A percentile compares a stretch with the other conserved stretches of the same genome.
phyloP scores from a whole-genome alignment of 1,284 basidiomycete species.

The Ganoderma multipileum region DNA sequence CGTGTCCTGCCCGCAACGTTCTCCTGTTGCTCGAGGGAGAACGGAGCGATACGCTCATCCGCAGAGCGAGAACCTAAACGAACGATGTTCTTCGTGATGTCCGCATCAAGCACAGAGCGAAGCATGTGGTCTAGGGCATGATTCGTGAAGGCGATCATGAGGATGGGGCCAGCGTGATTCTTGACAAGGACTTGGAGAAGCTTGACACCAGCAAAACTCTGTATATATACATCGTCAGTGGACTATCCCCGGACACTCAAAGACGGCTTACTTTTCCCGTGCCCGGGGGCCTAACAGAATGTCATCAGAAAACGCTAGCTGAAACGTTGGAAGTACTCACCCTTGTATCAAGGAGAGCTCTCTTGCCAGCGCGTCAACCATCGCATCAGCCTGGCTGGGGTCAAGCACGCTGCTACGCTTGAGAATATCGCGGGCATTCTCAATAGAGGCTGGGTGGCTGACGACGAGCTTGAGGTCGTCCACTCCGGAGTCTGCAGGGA shows the following conservation, averaged over 20 bases:
- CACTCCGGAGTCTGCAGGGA: slow-evolving; percentile 39
- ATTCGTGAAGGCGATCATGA: slow-evolving; percentile 79
- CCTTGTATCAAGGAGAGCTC: slow-evolving; percentile 76
- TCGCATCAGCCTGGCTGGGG: slow-evolving; percentile 69
- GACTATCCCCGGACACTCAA: too few relatives aligned
- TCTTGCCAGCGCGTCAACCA: slow-evolving; percentile 63
- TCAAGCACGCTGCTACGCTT: slow-evolving; percentile 59
- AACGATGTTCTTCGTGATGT: slow-evolving; percentile 66
- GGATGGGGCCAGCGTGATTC: slow-evolving; percentile 58
- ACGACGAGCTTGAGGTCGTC: slow-evolving; percentile 32
- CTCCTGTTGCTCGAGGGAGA: slow-evolving; percentile 64
- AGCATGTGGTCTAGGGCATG: slow-evolving; percentile 80
- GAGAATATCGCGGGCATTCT: slow-evolving; percentile 52
- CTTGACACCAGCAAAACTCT: slow-evolving; percentile 74
- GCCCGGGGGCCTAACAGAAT: slow-evolving; percentile 64
- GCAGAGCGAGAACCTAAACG: slow-evolving; percentile 67
- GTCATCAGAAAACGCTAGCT: background rate
- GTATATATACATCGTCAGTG: slow-evolving; percentile 7
- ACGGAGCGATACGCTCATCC: slow-evolving; percentile 63
- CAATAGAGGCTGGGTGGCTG: slow-evolving; percentile 28
- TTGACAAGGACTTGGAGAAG: slow-evolving; percentile 66
- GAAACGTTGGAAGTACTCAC: slow-evolving; percentile 47
- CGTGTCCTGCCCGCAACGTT: slow-evolving; percentile 49
- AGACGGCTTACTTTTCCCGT: slow-evolving; percentile 68
- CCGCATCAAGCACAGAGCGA: slow-evolving; percentile 61